These are phyloP conservation scores for Nicotiana undulata DNA, from an alignment of 257 asterid species.

Conservation along the genomic window DNA sequence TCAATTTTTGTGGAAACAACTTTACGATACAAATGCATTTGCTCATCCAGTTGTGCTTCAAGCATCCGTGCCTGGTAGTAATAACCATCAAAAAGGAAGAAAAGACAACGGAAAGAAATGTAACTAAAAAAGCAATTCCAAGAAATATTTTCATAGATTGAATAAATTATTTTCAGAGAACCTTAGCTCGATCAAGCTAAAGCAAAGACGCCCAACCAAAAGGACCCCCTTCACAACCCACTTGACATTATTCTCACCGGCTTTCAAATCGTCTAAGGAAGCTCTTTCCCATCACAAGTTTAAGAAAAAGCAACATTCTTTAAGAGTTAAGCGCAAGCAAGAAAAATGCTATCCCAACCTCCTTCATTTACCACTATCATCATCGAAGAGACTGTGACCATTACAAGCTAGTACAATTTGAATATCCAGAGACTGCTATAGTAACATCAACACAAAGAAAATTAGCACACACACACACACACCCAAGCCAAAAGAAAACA, in stretches of 20 bases:
- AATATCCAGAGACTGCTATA: neutral
- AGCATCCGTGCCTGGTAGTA: constrained; percentile 68
- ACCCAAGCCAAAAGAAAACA: neutral
- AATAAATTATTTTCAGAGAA: neutral
- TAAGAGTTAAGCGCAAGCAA: neutral
- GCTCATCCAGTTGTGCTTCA: constrained; percentile 90
- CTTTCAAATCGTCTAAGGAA: neutral
- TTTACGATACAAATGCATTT: constrained; percentile 82
- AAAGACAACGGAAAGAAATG: neutral
- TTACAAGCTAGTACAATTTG: neutral
- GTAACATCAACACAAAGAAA: neutral
- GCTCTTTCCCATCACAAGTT: neutral
- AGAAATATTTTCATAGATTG: neutral
- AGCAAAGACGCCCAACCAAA: neutral
- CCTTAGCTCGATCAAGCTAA: neutral
- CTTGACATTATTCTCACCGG: neutral
- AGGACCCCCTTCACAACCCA: neutral
- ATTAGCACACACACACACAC: neutral
- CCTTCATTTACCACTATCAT: neutral
- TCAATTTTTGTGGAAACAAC: constrained; percentile 58
- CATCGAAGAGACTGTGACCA: neutral
- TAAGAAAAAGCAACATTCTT: neutral
- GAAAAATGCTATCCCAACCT: neutral
- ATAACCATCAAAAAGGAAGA: neutral
- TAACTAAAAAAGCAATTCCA: neutral